These are phyloP conservation scores for Cytospora schulzeri DNA, from an alignment of 2,329 filamentous ascomycete species.

Conservation along the genomic window DNA sequence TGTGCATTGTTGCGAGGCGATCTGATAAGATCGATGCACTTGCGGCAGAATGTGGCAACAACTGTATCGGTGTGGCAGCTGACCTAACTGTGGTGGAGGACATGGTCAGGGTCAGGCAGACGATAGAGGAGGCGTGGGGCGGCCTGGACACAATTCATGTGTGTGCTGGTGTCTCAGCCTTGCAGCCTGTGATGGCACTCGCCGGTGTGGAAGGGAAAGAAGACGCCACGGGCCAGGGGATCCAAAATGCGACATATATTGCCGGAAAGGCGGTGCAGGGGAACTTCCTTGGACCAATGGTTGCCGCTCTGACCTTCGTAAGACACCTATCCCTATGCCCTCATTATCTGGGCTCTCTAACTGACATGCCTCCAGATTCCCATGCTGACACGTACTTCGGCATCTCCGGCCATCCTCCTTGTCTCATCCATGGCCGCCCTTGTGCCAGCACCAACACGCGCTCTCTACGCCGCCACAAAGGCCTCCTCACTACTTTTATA, in stretches of 20 bases:
- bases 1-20: slow-evolving; percentile 38
- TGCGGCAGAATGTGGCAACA: slow-evolving; percentile 34
- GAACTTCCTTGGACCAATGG: slow-evolving; percentile 37
- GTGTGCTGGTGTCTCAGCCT: slow-evolving; percentile 39
- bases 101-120: slow-evolving; percentile 35
- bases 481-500: slow-evolving; percentile 38
- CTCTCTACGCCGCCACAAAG: slow-evolving; percentile 39
- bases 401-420: slow-evolving; percentile 26
- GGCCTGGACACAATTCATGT: slow-evolving; percentile 38
- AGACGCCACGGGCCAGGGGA: slow-evolving; percentile 31
- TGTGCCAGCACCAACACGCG: slow-evolving; percentile 39
- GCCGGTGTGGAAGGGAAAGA: slow-evolving; percentile 30
- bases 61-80: slow-evolving; percentile 34
- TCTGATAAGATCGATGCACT: slow-evolving; percentile 33
- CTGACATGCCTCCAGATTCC: slow-evolving; percentile 30
- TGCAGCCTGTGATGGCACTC: slow-evolving; percentile 38
- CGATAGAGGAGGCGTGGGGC: slow-evolving; percentile 33
- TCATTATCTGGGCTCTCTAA: neutral
- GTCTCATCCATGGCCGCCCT: slow-evolving; percentile 31
- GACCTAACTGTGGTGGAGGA: slow-evolving; percentile 35
- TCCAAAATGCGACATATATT: slow-evolving; percentile 33
- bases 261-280: slow-evolving; percentile 33
- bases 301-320: slow-evolving; percentile 35
- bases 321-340: neutral
- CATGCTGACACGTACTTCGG: slow-evolving; percentile 36